A percentile compares a stretch with the other conserved stretches of the same genome.
phyloP scores from a whole-genome alignment of 176 grass and related monocot genomes.

The Phoenix dactylifera region DNA sequence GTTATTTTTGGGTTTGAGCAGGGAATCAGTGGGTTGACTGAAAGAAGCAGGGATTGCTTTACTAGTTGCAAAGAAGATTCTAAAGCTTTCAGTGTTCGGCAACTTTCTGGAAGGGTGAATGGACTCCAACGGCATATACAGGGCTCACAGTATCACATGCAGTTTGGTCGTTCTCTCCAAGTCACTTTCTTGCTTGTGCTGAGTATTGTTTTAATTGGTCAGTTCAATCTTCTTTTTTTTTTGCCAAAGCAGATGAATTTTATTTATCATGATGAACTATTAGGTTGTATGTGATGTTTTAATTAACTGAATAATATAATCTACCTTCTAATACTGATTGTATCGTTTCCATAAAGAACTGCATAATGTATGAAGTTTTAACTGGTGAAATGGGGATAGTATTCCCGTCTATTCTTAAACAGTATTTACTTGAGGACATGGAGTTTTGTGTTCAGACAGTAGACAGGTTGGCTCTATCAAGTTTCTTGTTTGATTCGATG shows the following conservation, averaged over 20 bases:
- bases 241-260: neutral
- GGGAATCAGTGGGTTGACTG: slow-evolving; percentile 40
- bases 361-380: no score
- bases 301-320: no score
- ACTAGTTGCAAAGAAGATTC: slow-evolving; percentile 41
- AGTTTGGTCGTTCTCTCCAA: slow-evolving; percentile 43
- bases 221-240: slow-evolving; percentile 22
- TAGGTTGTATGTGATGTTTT: no score
- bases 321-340: no score
- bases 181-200: slow-evolving; percentile 67
- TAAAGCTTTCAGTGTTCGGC: slow-evolving; percentile 19
- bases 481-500: no score
- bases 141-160: slow-evolving; percentile 34
- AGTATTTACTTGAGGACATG: no score
- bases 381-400: no score
- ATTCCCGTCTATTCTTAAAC: no score
- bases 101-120: slow-evolving; percentile 17
- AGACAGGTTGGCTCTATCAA: no score
- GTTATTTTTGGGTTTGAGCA: slow-evolving; percentile 16
- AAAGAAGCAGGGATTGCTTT: slow-evolving; percentile 53
- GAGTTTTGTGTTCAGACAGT: no score
- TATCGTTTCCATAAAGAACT: no score
- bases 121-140: slow-evolving; percentile 36
- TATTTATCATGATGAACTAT: no score
- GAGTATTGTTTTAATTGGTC: slow-evolving; percentile 82